These are phyloP conservation scores for Scenedesmus sp. DNA, from an alignment of 163 green algal species.

Conservation along the genomic window DNA sequence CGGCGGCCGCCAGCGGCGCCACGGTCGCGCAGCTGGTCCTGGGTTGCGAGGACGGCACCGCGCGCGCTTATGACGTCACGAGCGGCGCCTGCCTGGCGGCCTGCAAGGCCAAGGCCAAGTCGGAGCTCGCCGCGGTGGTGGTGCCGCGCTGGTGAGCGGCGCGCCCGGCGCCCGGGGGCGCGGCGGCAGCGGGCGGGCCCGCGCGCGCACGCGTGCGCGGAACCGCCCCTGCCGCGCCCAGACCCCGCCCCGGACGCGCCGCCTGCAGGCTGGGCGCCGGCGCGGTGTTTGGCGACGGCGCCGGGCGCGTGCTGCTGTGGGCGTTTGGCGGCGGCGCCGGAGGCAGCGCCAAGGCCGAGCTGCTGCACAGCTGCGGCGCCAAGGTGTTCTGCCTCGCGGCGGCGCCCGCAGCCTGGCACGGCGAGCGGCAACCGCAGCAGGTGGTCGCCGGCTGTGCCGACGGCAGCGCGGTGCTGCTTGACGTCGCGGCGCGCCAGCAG, in stretches of 20 bases:
- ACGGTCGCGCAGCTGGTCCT: conserved; percentile 38
- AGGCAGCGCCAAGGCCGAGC: not conserved
- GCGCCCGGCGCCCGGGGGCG: not conserved
- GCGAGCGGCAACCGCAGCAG: conserved; percentile 1
- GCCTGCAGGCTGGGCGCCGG: not conserved
- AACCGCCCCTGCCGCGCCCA: too few species aligned
- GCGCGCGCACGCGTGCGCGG: too few species aligned
- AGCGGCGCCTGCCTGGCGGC: conserved; percentile 21
- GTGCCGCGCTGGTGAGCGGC: conserved; percentile 41
- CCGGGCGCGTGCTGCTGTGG: conserved; percentile 33
- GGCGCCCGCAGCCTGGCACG: not conserved
- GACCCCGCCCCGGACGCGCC: too few species aligned
- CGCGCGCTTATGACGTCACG: conserved; percentile 48
- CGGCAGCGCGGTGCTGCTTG: conserved; percentile 11
- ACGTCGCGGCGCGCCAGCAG: not conserved
- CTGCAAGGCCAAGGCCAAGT: conserved; percentile 44
- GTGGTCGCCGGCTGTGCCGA: conserved; percentile 20
- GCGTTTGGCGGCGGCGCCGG: not conserved
- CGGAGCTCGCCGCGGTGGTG: conserved; percentile 54
- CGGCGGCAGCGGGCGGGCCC: too few species aligned
- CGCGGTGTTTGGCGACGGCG: conserved; percentile 31
- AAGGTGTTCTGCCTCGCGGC: conserved; percentile 42
- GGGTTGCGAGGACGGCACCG: conserved; percentile 55
- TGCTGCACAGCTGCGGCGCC: not conserved
- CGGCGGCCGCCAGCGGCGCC: not conserved